Evolutionary conservation across 2,329 filamentous ascomycete genomes (phyloP).

Genomic region (Botrytis fragariae): DNA sequence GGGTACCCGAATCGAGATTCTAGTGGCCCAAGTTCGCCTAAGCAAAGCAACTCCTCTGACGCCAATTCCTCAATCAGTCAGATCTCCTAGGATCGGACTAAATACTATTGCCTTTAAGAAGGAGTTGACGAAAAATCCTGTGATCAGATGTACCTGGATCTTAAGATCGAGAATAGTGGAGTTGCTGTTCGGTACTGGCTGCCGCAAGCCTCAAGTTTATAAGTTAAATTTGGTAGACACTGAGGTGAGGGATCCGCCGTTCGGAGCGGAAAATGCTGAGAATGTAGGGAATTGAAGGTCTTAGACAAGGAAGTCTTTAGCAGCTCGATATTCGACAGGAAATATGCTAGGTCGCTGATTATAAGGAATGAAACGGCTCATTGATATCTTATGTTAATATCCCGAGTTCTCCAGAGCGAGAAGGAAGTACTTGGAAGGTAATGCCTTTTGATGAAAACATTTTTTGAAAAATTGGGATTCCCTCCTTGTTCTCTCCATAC

Average conservation of each 20-base stretch:
- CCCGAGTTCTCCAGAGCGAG: background rate
- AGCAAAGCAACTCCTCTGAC: background rate
- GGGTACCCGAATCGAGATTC: background rate
- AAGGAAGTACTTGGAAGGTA: background rate
- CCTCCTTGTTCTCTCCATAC: fast-evolving
- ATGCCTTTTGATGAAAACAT: background rate
- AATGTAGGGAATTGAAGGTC: background rate
- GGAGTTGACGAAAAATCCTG: background rate
- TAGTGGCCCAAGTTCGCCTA: background rate
- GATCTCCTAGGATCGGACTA: too few species aligned
- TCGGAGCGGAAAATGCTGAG: background rate
- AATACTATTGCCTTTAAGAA: background rate
- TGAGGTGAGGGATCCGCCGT: background rate
- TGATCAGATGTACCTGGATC: background rate
- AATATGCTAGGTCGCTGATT: fast-evolving
- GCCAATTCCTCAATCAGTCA: background rate
- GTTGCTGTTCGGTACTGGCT: background rate
- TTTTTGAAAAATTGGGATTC: too few species aligned
- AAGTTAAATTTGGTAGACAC: background rate
- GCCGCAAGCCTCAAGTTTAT: background rate
- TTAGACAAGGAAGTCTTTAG: background rate
- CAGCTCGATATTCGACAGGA: fast-evolving
- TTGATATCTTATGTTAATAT: background rate
- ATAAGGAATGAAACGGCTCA: background rate
- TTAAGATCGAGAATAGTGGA: background rate